A percentile compares a stretch with the other conserved stretches of the same genome.
Conservation (phyloP, 768 basidiomycete genomes). For the Krasilnikovozyma curviuscula region DNA sequence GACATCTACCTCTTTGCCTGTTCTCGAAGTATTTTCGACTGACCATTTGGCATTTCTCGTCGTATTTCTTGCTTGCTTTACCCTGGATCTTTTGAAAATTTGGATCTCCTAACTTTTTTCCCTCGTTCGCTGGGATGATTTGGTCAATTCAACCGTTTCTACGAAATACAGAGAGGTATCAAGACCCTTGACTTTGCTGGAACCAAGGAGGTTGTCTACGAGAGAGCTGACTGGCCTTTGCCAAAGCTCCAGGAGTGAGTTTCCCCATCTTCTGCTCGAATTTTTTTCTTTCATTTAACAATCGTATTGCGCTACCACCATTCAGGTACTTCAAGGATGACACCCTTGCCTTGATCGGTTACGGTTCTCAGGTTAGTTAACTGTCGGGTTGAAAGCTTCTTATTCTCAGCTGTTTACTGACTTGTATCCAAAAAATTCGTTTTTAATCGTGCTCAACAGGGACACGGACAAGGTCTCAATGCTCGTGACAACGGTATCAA, state of each 20-base stretch:
- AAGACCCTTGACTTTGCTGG: slow-evolving; percentile 96
- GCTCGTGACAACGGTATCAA: slow-evolving; percentile 98
- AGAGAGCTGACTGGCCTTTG: slow-evolving; percentile 92
- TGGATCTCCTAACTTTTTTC: neutral
- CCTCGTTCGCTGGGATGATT: neutral
- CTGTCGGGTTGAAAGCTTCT: too few species aligned
- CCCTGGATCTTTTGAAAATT: neutral
- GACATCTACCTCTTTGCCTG: neutral
- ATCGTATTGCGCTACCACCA: neutral
- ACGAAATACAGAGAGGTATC: slow-evolving; percentile 41
- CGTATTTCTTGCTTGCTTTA: neutral
- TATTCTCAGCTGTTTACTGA: neutral
- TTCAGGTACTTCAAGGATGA: slow-evolving; percentile 87
- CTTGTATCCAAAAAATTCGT: neutral
- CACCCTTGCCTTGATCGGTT: slow-evolving; percentile 95
- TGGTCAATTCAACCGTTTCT: neutral
- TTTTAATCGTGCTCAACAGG: slow-evolving; percentile 25
- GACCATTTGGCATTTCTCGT: slow-evolving; percentile 20
- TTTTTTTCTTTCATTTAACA: neutral
- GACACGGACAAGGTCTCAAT: slow-evolving; percentile 95
- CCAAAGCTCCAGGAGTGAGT: slow-evolving; percentile 75
- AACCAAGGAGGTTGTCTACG: slow-evolving; percentile 78
- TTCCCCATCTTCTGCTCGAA: neutral
- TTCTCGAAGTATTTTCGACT: slow-evolving; percentile 13
- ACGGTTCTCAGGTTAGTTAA: slow-evolving; percentile 57